Base-by-base conservation (phyloP, 768 basidiomycete genomes). In the Rhizopogon rudus region DNA sequence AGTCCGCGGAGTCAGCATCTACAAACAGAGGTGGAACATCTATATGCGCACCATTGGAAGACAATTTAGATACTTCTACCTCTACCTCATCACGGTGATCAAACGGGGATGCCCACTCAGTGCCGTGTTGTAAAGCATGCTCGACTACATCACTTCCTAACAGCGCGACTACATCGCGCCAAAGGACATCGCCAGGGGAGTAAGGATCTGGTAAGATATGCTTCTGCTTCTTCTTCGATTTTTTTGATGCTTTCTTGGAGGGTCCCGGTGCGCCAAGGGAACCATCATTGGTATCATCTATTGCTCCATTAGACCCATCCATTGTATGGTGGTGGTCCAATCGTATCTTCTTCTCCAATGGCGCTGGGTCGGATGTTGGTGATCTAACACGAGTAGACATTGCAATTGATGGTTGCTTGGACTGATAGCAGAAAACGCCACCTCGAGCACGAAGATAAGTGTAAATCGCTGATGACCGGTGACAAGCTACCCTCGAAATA, bases 141-240 rank as follows among this genome's bases (percentile, higher is more conserved):
- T 82, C 76, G 0, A 87, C 82, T 7, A 71, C 72, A 14, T 83
- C 81, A 44, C 71, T 52, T 2, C 91, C 92, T 2, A 97, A 73
- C 4, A 93, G 73, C 3, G 73, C 76, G 31, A 81, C 65, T 22
- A 94, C 79, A 55, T 97, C 93, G 48, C 77, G 80, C 71, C 80
- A 83, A 29, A 90, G 71, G 10, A 94, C 87, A 63, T 93, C 91
- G 22, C 86, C 88, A 14, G 81, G 60, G 3, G 91, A 87, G 62
- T 80, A 87, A 0, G 80, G 74, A 46, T 91, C 91, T 1, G 60
- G 54, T 3, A 59, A 44, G 22, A 22, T 22, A 35, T 31, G 59
- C 40, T 57, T 59, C 46, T 40, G 35, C 37, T 46, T 51, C 62
- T 44, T 41, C 17, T 33, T 35, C 25, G 48, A 10, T 41, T 55